phyloP scores from a whole-genome alignment of 1,284 basidiomycete species.

The Vanrija humicola region DNA sequence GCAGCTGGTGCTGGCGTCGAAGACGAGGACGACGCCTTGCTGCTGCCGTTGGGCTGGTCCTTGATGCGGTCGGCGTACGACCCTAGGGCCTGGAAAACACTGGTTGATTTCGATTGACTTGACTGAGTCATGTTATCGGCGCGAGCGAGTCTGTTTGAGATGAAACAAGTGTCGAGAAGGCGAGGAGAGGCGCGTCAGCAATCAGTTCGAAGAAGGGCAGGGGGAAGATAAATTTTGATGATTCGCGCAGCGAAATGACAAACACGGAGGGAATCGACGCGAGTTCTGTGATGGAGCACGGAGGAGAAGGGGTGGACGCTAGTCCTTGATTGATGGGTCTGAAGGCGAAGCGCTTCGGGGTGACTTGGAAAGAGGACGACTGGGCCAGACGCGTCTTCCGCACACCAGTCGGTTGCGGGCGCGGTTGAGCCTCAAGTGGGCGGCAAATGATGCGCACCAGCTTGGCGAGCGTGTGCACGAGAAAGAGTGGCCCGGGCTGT shows the following conservation, averaged over 20 bases:
- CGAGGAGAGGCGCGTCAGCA: background rate
- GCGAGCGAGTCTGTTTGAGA: background rate
- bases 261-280: too few relatives aligned
- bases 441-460: background rate
- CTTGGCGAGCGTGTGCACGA: background rate
- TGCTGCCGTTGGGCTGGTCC: constrained; percentile 10
- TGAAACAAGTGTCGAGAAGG: background rate
- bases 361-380: too few relatives aligned
- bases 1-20: background rate
- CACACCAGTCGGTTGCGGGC: too few relatives aligned
- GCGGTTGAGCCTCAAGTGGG: background rate
- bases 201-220: background rate
- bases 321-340: too few relatives aligned
- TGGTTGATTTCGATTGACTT: constrained; percentile 20
- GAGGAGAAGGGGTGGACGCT: too few relatives aligned
- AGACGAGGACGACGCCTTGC: constrained; percentile 2
- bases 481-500: background rate
- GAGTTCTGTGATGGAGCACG: too few relatives aligned
- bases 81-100: constrained; percentile 44
- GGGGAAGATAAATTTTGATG: background rate
- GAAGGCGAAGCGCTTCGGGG: too few relatives aligned
- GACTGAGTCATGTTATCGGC: background rate
- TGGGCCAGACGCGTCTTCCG: too few relatives aligned
- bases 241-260: background rate
- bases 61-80: constrained; percentile 46